Conservation (phyloP, 2,329 filamentous ascomycete genomes). For the Fusarium phyllophilum region DNA sequence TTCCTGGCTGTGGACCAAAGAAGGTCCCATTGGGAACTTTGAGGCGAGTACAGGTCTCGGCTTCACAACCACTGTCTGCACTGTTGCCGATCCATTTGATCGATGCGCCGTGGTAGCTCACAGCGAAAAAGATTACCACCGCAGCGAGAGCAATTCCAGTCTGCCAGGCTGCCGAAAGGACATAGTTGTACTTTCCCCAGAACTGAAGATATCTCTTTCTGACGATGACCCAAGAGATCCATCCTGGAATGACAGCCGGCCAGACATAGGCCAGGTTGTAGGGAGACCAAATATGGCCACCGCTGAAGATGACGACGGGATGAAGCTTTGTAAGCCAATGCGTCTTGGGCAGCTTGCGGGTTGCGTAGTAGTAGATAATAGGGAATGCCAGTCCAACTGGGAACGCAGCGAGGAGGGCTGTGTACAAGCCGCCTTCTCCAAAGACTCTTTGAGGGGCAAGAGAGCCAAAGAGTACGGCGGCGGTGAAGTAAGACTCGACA, state of each 20-base stretch:
- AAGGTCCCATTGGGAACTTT: constrained; percentile 42
- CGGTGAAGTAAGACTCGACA: constrained; percentile 53
- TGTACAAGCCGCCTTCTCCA: constrained; percentile 50
- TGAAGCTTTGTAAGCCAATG: constrained; percentile 54
- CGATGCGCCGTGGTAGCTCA: constrained; percentile 51
- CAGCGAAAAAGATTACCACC: constrained; percentile 61
- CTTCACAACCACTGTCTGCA: constrained; percentile 43
- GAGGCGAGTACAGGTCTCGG: constrained; percentile 33
- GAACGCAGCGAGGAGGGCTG: constrained; percentile 52
- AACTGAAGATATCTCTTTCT: constrained; percentile 56
- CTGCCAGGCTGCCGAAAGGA: constrained; percentile 58
- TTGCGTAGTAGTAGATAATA: constrained; percentile 50
- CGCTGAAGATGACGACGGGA: constrained; percentile 56
- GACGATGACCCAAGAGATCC: constrained; percentile 58
- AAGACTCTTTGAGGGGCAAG: constrained; percentile 52
- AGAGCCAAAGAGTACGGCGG: constrained; percentile 54
- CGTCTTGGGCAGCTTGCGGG: constrained; percentile 48
- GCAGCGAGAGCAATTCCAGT: constrained; percentile 58
- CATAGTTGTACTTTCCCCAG: constrained; percentile 63
- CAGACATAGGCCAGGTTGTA: constrained; percentile 60
- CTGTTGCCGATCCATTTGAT: constrained; percentile 60
- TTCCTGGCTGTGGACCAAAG: constrained; percentile 43
- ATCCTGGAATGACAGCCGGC: constrained; percentile 59
- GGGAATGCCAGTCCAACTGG: constrained; percentile 52
- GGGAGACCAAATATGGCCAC: constrained; percentile 53